A percentile compares a stretch with the other conserved stretches of the same genome.
phyloP scores from a whole-genome alignment of 768 basidiomycete genomes.

The Grammothele lineata region DNA sequence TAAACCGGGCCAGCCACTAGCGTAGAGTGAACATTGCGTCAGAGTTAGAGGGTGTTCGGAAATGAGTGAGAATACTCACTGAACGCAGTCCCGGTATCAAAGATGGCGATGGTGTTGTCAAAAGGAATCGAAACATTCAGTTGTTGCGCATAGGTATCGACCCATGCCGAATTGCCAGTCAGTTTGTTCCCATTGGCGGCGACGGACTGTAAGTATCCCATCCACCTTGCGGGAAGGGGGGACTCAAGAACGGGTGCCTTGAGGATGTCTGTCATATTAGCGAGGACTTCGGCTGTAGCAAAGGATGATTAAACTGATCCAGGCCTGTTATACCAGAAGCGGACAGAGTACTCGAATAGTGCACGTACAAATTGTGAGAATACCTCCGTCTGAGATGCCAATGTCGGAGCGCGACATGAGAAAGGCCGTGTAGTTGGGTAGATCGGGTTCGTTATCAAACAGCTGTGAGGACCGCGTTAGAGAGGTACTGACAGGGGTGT shows the following conservation, averaged over 20 bases:
- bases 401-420: neutral
- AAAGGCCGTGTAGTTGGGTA: slow-evolving; percentile 7
- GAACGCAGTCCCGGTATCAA: slow-evolving; percentile 17
- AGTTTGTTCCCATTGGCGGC: too few species aligned
- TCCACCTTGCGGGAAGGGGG: too few species aligned
- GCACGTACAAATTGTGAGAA: slow-evolving; percentile 4
- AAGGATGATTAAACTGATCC: too few species aligned
- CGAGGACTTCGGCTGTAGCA: neutral
- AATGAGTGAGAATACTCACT: neutral
- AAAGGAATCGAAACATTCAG: neutral
- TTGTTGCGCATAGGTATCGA: too few species aligned
- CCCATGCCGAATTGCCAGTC: too few species aligned
- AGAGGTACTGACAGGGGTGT: neutral
- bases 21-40: too few species aligned
- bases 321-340: too few species aligned
- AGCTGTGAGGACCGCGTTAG: neutral
- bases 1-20: slow-evolving; percentile 5
- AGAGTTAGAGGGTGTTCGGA: neutral
- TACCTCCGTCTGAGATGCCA: slow-evolving; percentile 1
- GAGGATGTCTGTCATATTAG: too few species aligned
- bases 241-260: too few species aligned
- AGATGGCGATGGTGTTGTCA: slow-evolving; percentile 4
- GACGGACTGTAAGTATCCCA: too few species aligned
- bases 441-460: neutral
- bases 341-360: too few species aligned